These are phyloP conservation scores for Escallonia herrerae DNA, from an alignment of 129 eudicot genomes.

Conservation along the genomic window DNA sequence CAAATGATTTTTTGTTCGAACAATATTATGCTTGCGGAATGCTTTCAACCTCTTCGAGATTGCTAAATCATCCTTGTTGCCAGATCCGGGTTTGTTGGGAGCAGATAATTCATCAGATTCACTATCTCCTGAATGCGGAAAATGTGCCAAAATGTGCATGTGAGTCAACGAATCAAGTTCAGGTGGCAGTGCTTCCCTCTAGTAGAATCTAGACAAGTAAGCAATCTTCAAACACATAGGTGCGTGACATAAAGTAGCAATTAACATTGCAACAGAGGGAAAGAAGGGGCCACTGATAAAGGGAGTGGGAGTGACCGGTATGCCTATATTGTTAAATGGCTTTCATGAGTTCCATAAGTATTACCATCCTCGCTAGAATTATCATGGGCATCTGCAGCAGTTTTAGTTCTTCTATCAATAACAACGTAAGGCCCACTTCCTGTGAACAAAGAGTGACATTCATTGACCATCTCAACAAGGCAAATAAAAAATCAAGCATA, in stretches of 20 bases:
- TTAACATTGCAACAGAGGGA: background rate
- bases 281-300: background rate
- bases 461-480: constrained; percentile 7
- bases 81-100: constrained; percentile 25
- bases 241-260: background rate
- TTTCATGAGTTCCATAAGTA: background rate
- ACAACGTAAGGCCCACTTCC: constrained; percentile 86
- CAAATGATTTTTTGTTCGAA: background rate
- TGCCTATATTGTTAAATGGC: too few species aligned
- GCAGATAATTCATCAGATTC: constrained; percentile 47
- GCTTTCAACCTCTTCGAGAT: constrained; percentile 50
- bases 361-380: constrained; percentile 81
- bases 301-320: background rate
- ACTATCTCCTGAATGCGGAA: constrained; percentile 51
- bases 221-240: background rate
- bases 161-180: constrained; percentile 8
- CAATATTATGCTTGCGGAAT: constrained; percentile 7
- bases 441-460: constrained; percentile 17
- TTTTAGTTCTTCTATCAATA: constrained; percentile 64
- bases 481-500: background rate
- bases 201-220: background rate
- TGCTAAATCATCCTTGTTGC: constrained; percentile 32
- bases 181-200: constrained; percentile 1
- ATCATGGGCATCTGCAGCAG: constrained; percentile 39
- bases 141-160: constrained; percentile 16